phyloP scores from a whole-genome alignment of 2,329 filamentous ascomycete genomes.

The Aspergillus alliaceus region DNA sequence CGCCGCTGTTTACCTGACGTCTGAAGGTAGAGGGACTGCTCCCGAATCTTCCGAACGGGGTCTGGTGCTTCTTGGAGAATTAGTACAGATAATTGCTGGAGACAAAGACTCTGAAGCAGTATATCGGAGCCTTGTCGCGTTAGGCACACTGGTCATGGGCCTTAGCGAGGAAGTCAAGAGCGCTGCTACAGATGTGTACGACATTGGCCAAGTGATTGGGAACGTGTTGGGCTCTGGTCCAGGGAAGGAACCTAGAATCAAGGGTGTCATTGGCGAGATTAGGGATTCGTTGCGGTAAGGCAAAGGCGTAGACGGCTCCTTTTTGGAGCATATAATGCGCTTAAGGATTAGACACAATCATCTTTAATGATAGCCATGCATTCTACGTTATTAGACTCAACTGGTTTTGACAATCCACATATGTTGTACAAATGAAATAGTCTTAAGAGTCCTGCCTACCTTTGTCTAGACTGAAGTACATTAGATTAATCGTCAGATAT shows the following conservation, averaged over 20 bases:
- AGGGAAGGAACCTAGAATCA: conserved; percentile 61
- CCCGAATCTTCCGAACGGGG: conserved; percentile 48
- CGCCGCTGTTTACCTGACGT: conserved; percentile 70
- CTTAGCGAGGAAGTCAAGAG: conserved; percentile 61
- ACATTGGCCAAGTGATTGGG: conserved; percentile 49
- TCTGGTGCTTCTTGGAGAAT: conserved; percentile 59
- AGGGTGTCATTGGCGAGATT: conserved; percentile 62
- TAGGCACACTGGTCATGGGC: conserved; percentile 70
- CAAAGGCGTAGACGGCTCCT: neutral
- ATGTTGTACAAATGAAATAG: neutral
- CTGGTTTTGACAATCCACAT: neutral
- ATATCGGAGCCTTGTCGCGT: conserved; percentile 77
- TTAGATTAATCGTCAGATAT: neutral
- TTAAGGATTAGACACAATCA: conserved; percentile 4
- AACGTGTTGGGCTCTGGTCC: conserved; percentile 48
- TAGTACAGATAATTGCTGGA: conserved; percentile 62
- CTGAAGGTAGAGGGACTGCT: conserved; percentile 39
- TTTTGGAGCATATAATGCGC: neutral
- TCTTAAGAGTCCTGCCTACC: neutral
- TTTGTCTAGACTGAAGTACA: neutral
- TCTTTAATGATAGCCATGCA: conserved; percentile 13
- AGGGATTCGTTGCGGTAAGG: conserved; percentile 39
- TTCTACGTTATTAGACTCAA: neutral
- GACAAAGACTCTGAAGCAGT: conserved; percentile 79
- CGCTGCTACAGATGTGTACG: conserved; percentile 59